A percentile compares a stretch with the other conserved stretches of the same genome.
Conservation (phyloP, 2,329 filamentous ascomycete genomes). For the Westerdykella sp. region DNA sequence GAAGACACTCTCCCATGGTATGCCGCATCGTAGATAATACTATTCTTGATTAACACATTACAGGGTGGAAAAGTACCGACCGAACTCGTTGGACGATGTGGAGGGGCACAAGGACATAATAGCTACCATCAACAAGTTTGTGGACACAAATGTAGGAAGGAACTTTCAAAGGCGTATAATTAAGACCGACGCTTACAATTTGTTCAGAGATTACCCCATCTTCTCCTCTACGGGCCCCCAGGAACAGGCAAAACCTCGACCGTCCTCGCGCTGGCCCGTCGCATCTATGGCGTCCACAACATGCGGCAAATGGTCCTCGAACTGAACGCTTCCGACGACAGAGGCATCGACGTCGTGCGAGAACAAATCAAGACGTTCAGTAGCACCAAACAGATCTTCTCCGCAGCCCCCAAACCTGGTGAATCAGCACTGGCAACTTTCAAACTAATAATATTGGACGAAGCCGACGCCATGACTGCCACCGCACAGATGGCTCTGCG, state of each 20-base stretch:
- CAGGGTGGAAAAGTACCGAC: constrained; percentile 96
- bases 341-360: constrained; percentile 89
- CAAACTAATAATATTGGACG: constrained; percentile 96
- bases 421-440: constrained; percentile 61
- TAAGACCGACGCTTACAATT: constrained; percentile 6
- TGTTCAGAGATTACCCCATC: constrained; percentile 71
- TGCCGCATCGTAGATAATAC: constrained; percentile 8
- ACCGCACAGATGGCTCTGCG: constrained; percentile 96
- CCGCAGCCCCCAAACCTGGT: constrained; percentile 47
- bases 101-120: constrained; percentile 97
- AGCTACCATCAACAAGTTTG: constrained; percentile 94
- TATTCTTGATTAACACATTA: constrained; percentile 2
- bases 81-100: constrained; percentile 81
- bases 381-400: constrained; percentile 96
- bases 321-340: constrained; percentile 92
- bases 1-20: constrained; percentile 93
- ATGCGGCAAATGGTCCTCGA: constrained; percentile 98
- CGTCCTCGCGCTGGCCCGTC: constrained; percentile 82
- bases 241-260: constrained; percentile 98
- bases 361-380: constrained; percentile 99
- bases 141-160: constrained; percentile 69
- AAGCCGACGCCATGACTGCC: constrained; percentile 99
- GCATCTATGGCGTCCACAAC: constrained; percentile 87
- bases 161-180: not conserved
- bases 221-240: constrained; percentile 92